Conservation (phyloP, 345 rosid species). For the Geranium brycei region DNA sequence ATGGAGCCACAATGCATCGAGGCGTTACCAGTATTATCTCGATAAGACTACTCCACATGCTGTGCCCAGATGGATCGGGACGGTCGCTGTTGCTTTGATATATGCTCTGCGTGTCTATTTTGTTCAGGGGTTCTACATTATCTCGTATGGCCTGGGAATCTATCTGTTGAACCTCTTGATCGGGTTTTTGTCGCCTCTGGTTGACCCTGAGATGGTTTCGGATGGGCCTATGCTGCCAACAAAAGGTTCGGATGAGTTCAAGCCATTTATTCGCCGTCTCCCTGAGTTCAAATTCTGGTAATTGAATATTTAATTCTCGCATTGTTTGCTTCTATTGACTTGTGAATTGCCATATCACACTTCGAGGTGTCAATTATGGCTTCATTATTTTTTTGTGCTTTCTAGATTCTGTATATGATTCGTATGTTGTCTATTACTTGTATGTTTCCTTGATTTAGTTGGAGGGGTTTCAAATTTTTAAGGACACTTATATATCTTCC, state of each 20-base stretch:
- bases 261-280: constrained; percentile 86
- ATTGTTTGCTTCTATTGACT: no score
- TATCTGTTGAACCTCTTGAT: constrained; percentile 76
- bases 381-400: no score
- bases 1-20: constrained; percentile 60
- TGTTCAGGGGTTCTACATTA: constrained; percentile 74
- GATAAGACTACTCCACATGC: constrained; percentile 84
- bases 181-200: constrained; percentile 87
- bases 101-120: constrained; percentile 61
- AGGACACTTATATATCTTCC: no score
- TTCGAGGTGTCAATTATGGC: no score
- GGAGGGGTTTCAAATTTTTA: no score
- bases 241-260: constrained; percentile 92
- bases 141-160: constrained; percentile 87
- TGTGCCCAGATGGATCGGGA: constrained; percentile 76
- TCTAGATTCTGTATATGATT: no score
- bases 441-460: no score
- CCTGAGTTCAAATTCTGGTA: constrained; percentile 99
- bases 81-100: constrained; percentile 32
- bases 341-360: no score
- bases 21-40: constrained; percentile 70
- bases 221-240: constrained; percentile 87
- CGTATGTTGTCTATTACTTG: no score
- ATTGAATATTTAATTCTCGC: background rate
- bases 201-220: constrained; percentile 64